phyloP scores from a whole-genome alignment of 2,329 filamentous ascomycete species.

The Epichloe bromicola region DNA sequence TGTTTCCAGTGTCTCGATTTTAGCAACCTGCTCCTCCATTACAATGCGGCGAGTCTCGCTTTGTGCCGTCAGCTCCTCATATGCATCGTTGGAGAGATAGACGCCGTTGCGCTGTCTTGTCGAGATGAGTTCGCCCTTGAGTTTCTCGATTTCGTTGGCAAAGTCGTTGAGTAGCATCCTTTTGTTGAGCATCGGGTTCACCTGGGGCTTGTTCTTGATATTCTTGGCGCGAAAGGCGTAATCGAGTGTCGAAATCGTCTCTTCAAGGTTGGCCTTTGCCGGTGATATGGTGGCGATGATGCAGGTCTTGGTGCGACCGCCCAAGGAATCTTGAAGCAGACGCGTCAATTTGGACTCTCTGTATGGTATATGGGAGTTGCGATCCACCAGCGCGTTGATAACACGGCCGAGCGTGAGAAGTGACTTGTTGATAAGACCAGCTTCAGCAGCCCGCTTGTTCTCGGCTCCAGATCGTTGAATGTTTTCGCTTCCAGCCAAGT shows the following conservation, averaged over 20 bases:
- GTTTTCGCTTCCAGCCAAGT: slow-evolving; percentile 94
- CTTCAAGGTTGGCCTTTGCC: slow-evolving; percentile 87
- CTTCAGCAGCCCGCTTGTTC: slow-evolving; percentile 93
- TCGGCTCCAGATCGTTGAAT: slow-evolving; percentile 94
- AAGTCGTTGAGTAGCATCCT: slow-evolving; percentile 86
- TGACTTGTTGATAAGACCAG: slow-evolving; percentile 96
- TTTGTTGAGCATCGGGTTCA: slow-evolving; percentile 86
- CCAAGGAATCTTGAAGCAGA: slow-evolving; percentile 88
- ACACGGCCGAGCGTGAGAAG: slow-evolving; percentile 87
- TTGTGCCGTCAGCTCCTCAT: slow-evolving; percentile 81
- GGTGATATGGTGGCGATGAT: slow-evolving; percentile 96
- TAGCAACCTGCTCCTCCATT: slow-evolving; percentile 81
- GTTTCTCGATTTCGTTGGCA: slow-evolving; percentile 80
- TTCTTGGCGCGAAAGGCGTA: slow-evolving; percentile 98
- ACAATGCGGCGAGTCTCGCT: slow-evolving; percentile 87
- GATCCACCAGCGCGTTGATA: slow-evolving; percentile 93
- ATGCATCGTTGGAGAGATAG: slow-evolving; percentile 77
- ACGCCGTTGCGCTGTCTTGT: slow-evolving; percentile 91
- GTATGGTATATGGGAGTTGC: slow-evolving; percentile 75
- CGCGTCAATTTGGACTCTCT: slow-evolving; percentile 94
- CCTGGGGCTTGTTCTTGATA: slow-evolving; percentile 92
- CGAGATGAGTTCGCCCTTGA: slow-evolving; percentile 87
- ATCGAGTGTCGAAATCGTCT: slow-evolving; percentile 95
- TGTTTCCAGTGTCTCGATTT: slow-evolving; percentile 81
- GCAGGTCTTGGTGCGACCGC: slow-evolving; percentile 91